phyloP scores from a whole-genome alignment of 1,139 yeast genomes.

The Lodderomyces parapsilosis region DNA sequence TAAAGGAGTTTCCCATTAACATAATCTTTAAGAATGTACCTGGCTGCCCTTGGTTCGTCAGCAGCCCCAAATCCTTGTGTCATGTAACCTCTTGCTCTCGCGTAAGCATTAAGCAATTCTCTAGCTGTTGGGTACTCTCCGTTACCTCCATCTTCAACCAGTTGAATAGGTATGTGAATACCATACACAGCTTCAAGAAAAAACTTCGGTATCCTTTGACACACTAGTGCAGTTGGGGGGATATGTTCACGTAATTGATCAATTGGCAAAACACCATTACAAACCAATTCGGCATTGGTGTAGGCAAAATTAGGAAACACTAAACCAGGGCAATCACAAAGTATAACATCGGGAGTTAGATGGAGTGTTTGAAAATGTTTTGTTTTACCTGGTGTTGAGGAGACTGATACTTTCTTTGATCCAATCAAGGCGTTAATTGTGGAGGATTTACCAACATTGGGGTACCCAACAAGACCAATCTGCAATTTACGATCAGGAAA shows the following conservation, averaged over 20 bases:
- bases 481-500: slow-evolving; percentile 67
- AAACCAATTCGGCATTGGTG: slow-evolving; percentile 93
- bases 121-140: slow-evolving; percentile 83
- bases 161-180: slow-evolving; percentile 76
- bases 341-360: slow-evolving; percentile 74
- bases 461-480: slow-evolving; percentile 95
- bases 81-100: slow-evolving; percentile 96
- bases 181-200: slow-evolving; percentile 92
- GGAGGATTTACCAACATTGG: slow-evolving; percentile 95
- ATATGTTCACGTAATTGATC: slow-evolving; percentile 93
- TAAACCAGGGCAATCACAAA: slow-evolving; percentile 99
- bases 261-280: slow-evolving; percentile 96
- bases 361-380: slow-evolving; percentile 97
- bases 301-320: slow-evolving; percentile 98
- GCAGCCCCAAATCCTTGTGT: slow-evolving; percentile 97
- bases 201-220: slow-evolving; percentile 85
- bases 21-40: slow-evolving; percentile 90
- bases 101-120: slow-evolving; percentile 88
- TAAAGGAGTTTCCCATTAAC: slow-evolving; percentile 87
- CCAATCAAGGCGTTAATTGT: slow-evolving; percentile 96
- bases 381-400: slow-evolving; percentile 98
- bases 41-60: slow-evolving; percentile 92
- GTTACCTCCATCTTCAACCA: slow-evolving; percentile 82
- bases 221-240: slow-evolving; percentile 86
- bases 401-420: slow-evolving; percentile 93